These are phyloP conservation scores for Globisporangium rhizosaccharum DNA, from an alignment of 352 stramenopile species.

Conservation along the genomic window DNA sequence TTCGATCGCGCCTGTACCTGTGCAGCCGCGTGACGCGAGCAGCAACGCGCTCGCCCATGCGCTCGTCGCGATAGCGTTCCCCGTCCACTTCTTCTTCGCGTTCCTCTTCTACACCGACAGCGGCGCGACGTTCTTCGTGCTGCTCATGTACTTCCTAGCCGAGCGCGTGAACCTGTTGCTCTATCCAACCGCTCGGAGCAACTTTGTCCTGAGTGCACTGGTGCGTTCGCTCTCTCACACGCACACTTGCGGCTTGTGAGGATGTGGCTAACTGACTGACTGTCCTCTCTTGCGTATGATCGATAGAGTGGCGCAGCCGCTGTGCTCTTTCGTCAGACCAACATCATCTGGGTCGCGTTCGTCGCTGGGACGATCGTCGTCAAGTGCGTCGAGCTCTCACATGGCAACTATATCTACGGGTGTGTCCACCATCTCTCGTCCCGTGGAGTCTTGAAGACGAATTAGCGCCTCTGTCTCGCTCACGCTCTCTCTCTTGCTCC, in stretches of 20 bases:
- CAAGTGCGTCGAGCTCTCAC: constrained; percentile 55
- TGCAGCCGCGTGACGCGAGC: constrained; percentile 26
- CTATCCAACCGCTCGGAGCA: constrained; percentile 23
- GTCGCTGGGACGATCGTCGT: constrained; percentile 71
- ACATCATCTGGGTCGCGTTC: constrained; percentile 90
- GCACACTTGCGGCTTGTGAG: not conserved
- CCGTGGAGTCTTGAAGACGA: too few relatives aligned
- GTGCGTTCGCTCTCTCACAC: constrained; percentile 21
- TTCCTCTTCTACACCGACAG: constrained; percentile 90
- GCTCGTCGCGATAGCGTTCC: constrained; percentile 68
- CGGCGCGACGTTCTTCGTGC: constrained; percentile 83
- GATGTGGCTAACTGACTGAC: not conserved
- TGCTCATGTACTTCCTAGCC: constrained; percentile 76
- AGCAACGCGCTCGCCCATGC: constrained; percentile 55
- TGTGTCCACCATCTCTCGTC: constrained; percentile 12
- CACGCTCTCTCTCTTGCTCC: not conserved
- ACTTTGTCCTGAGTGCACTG: constrained; percentile 56
- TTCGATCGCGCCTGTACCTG: not conserved
- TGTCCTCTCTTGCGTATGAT: not conserved
- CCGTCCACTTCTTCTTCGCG: constrained; percentile 83
- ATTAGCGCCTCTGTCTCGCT: not conserved
- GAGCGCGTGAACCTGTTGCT: constrained; percentile 40
- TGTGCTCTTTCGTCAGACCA: constrained; percentile 88
- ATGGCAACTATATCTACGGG: constrained; percentile 71
- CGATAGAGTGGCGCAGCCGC: constrained; percentile 58